A percentile compares a stretch with the other conserved stretches of the same genome.
Evolutionary conservation across 169 alveolate genomes (phyloP).

Genomic region (Plasmodium billcollinsi): DNA sequence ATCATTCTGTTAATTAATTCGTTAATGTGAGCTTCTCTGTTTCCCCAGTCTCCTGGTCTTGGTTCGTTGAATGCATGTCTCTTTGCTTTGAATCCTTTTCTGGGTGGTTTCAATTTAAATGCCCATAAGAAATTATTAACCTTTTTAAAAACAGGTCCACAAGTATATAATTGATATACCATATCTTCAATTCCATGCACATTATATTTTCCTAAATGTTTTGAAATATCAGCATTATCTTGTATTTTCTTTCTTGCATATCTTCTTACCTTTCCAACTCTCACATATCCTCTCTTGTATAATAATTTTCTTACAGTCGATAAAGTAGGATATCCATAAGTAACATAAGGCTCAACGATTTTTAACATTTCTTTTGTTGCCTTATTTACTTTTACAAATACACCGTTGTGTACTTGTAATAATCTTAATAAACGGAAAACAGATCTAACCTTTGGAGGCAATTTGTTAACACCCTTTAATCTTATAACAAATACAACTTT

Average conservation of each 20-base stretch:
- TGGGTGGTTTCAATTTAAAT: slow-evolving; percentile 98
- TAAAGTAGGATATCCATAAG: slow-evolving; percentile 98
- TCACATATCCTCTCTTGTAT: slow-evolving; percentile 98
- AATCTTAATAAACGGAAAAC: slow-evolving; percentile 97
- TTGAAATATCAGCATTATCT: slow-evolving; percentile 80
- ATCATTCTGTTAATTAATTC: slow-evolving; percentile 86
- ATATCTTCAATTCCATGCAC: slow-evolving; percentile 97
- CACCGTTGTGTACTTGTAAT: slow-evolving; percentile 99
- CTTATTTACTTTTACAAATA: slow-evolving; percentile 96
- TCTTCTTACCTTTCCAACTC: slow-evolving; percentile 89
- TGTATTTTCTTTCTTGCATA: slow-evolving; percentile 81
- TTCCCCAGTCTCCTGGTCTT: slow-evolving; percentile 97
- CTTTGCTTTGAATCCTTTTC: slow-evolving; percentile 98
- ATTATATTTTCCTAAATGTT: slow-evolving; percentile 83
- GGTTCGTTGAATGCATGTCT: slow-evolving; percentile 97
- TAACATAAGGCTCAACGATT: slow-evolving; percentile 96
- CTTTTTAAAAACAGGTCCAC: slow-evolving; percentile 99
- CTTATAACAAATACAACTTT: slow-evolving; percentile 96
- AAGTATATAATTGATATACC: slow-evolving; percentile 97
- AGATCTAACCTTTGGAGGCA: slow-evolving; percentile 97
- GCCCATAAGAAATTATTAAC: slow-evolving; percentile 99
- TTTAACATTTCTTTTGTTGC: slow-evolving; percentile 98
- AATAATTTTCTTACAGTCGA: slow-evolving; percentile 95
- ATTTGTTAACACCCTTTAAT: slow-evolving; percentile 97
- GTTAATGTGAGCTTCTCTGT: slow-evolving; percentile 90